These are phyloP conservation scores for Colletotrichum lupini DNA, from an alignment of 2,329 filamentous ascomycete genomes.

Conservation along the genomic window DNA sequence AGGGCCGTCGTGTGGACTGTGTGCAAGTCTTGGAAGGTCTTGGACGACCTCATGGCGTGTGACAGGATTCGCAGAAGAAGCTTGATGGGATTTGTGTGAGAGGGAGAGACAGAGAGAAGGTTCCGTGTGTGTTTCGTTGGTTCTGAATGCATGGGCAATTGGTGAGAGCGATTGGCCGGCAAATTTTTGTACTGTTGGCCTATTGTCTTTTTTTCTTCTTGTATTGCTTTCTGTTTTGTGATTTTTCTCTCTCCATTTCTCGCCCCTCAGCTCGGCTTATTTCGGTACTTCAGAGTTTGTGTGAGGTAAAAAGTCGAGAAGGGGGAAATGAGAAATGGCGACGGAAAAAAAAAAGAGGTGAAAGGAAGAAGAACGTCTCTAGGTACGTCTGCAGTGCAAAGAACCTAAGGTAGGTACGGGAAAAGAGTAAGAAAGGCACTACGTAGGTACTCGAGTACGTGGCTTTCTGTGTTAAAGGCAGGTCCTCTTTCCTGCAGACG, in stretches of 20 bases:
- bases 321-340: background rate
- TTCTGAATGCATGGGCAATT: background rate
- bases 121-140: conserved; percentile 2
- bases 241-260: background rate
- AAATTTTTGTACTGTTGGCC: background rate
- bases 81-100: background rate
- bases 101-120: background rate
- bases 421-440: no score
- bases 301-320: conserved; percentile 6
- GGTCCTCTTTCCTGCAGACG: conserved; percentile 20
- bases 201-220: background rate
- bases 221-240: background rate
- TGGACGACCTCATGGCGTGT: conserved; percentile 33
- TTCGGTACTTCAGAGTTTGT: conserved; percentile 11
- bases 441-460: background rate
- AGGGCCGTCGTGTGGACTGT: conserved; percentile 27
- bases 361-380: background rate
- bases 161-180: background rate
- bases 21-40: conserved; percentile 29
- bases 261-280: conserved; percentile 24
- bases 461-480: background rate
- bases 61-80: background rate
- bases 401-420: background rate
- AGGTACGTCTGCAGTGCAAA: background rate
- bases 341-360: background rate